Conservation (phyloP, 768 basidiomycete species). For the Lactifluus volemus region DNA sequence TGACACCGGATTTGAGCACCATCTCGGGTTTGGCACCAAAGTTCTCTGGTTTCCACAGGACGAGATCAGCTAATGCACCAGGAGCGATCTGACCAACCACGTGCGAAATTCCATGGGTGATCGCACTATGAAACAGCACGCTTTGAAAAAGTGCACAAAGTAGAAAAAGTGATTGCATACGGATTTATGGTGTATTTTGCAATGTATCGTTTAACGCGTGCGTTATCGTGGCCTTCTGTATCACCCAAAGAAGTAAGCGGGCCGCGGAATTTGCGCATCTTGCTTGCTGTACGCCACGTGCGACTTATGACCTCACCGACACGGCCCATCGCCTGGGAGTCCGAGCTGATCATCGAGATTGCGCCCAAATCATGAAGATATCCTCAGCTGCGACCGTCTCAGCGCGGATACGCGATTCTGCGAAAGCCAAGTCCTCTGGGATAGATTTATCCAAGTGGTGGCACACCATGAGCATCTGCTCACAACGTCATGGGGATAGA, state of each 20-base stretch:
- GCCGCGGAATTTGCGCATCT: constrained; percentile 77
- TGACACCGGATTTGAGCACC: constrained; percentile 92
- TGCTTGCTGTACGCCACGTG: constrained; percentile 96
- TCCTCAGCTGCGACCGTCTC: constrained; percentile 99
- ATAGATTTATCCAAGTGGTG: constrained; percentile 92
- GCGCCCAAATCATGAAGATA: constrained; percentile 89
- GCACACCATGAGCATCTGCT: constrained; percentile 98
- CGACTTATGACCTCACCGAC: constrained; percentile 90
- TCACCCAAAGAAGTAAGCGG: constrained; percentile 68
- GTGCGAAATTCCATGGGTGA: constrained; percentile 88
- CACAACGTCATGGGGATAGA: background rate
- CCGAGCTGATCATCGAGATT: constrained; percentile 94
- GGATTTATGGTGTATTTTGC: constrained; percentile 98
- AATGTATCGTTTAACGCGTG: constrained; percentile 87
- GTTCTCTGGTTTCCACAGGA: constrained; percentile 90
- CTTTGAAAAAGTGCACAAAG: background rate
- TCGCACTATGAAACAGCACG: constrained; percentile 47
- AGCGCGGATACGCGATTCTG: constrained; percentile 92
- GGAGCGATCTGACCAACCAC: constrained; percentile 75
- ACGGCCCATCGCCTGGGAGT: constrained; percentile 97
- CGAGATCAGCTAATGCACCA: constrained; percentile 86
- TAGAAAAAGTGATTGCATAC: constrained; percentile 39
- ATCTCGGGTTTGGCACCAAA: constrained; percentile 91
- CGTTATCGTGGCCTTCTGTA: constrained; percentile 64
- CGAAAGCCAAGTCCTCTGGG: constrained; percentile 90